Evolutionary conservation across 495 filamentous ascomycete species (phyloP).

Genomic region (Opeltia flavorubescens): DNA sequence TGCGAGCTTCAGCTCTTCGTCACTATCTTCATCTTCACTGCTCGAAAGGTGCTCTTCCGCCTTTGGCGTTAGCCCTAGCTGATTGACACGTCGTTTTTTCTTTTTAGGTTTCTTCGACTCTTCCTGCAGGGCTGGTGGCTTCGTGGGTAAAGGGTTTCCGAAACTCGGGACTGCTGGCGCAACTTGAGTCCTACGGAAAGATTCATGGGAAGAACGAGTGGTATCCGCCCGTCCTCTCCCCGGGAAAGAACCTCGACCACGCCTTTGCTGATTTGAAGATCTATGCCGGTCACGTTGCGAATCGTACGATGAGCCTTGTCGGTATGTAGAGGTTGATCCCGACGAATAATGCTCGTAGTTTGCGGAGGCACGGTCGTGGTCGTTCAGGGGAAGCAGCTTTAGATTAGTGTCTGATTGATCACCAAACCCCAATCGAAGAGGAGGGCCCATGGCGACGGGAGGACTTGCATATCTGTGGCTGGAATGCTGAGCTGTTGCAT

Average conservation of each 20-base stretch:
- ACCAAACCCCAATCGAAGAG: constrained; percentile 45
- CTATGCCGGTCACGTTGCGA: constrained; percentile 12
- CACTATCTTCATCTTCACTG: constrained; percentile 53
- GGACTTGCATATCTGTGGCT: constrained; percentile 18
- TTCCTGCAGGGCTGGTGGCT: constrained; percentile 39
- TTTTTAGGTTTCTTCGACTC: constrained; percentile 32
- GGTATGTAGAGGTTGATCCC: neutral
- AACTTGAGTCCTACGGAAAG: constrained; percentile 20
- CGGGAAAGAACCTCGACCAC: constrained; percentile 10
- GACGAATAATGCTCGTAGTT: neutral
- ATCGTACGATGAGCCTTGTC: constrained; percentile 17
- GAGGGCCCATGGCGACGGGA: constrained; percentile 41
- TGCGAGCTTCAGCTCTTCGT: constrained; percentile 46
- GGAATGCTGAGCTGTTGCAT: neutral
- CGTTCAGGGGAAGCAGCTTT: neutral
- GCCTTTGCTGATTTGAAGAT: constrained; percentile 7
- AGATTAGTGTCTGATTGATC: constrained; percentile 5
- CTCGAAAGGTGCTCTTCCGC: constrained; percentile 59
- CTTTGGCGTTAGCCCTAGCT: constrained; percentile 65
- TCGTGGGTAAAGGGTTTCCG: constrained; percentile 38
- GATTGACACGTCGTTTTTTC: constrained; percentile 66
- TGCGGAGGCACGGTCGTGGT: neutral
- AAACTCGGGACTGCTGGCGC: constrained; percentile 49
- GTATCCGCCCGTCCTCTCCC: constrained; percentile 30
- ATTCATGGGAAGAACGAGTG: neutral